Base-by-base conservation (phyloP, 2,329 filamentous ascomycete genomes). In the Aureobasidium sp. region DNA sequence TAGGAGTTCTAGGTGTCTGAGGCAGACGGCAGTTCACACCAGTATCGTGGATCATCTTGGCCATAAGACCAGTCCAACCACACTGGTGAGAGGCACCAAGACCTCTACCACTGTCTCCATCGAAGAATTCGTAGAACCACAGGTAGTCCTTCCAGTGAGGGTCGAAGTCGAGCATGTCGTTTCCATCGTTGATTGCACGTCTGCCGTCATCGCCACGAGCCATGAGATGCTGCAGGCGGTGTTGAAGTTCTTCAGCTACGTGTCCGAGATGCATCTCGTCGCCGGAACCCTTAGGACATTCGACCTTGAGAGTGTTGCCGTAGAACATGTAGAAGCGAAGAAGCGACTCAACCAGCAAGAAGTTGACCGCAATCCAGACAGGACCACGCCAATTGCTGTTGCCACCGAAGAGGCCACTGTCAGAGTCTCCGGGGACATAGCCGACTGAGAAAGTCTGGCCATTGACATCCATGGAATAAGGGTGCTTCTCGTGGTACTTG, bases 41-140 rank as follows among this genome's bases (percentile, higher is more conserved):
- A 61, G 91, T 96, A 65, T 97, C 93, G 63, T 97, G 91, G 56
- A 97, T 97, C 81, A 97, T 87, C 71, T 94, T 90, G 22, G 91
- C 91, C 67, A 97, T 90, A 60, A 97, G 71, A 21, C 91, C 91
- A 32, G 91, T 96, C 91, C 93, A 97, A 45, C 91, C 91, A 65
- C 89, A 95, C 70, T 97, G 93, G 70, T 97, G 93, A 42, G 85
- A 91, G 32, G 91, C 89, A 54, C 91, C 91, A 1, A 97, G 79
- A 14, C 93, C 91, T 60, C 90, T 85, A 12, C 91, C 91, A 47
- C 78, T 84, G 67, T 97, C 90, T 34, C 90, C 91, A 65, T 97
- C 91, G 66, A 97, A 97, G 76, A 94, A 97, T 68, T 97, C 91
- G 66, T 95, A 86, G 77, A 95, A 97, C 88, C 89, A 96, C 62